Conservation (phyloP, 1,139 yeast genomes). For the Geotrichum histeridarum region DNA sequence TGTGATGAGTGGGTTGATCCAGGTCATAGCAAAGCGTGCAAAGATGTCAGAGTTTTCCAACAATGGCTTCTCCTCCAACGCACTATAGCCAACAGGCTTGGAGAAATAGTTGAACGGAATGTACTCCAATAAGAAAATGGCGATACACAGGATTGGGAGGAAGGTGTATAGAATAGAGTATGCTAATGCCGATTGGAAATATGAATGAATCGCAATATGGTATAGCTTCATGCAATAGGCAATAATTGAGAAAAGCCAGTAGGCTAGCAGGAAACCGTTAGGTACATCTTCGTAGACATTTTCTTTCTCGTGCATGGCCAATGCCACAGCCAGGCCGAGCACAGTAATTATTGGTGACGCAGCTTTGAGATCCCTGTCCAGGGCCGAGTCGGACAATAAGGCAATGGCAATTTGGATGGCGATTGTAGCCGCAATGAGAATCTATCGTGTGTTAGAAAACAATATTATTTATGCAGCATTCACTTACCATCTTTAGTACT, state of each 20-base stretch:
- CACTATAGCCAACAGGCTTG: constrained; percentile 13
- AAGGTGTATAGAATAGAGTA: constrained; percentile 17
- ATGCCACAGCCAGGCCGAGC: constrained; percentile 45
- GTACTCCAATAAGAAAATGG: constrained; percentile 17
- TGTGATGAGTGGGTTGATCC: constrained; percentile 85
- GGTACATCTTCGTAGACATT: constrained; percentile 60
- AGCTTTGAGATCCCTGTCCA: constrained; percentile 41
- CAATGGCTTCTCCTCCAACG: constrained; percentile 19
- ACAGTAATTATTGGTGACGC: constrained; percentile 41
- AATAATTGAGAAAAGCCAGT: constrained; percentile 59
- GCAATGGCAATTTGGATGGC: constrained; percentile 20
- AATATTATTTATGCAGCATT: constrained; percentile 22
- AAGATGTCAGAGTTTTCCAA: constrained; percentile 71
- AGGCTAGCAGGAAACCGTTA: constrained; percentile 59
- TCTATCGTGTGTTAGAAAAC: constrained; percentile 22
- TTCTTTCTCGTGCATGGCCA: constrained; percentile 62
- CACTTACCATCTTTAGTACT: constrained; percentile 39
- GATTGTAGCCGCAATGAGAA: constrained; percentile 24
- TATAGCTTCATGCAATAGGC: constrained; percentile 45
- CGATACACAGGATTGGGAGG: constrained; percentile 6
- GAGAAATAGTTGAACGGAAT: constrained; percentile 18
- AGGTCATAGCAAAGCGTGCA: constrained; percentile 67
- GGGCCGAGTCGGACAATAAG: constrained; percentile 20
- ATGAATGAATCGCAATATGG: constrained; percentile 26
- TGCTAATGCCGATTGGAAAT: constrained; percentile 6